Conservation (phyloP, 148 eudicot genomes). For the Heliamphora exappendiculata region DNA sequence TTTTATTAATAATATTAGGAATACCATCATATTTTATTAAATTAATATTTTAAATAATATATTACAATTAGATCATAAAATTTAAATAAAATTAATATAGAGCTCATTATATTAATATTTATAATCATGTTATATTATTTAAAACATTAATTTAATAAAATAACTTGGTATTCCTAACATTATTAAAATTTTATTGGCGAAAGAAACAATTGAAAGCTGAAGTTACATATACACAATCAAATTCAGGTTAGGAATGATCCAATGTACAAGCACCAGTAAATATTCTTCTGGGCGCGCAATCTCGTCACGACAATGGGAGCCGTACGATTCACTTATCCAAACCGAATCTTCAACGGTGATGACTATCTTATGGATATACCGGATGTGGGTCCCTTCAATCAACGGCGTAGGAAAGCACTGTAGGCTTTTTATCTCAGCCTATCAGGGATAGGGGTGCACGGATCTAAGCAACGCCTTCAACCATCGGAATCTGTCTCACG, state of each 20-base stretch:
- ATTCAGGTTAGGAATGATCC: not conserved
- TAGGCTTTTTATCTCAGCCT: not conserved
- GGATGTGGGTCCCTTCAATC: not conserved
- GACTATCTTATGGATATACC: no score
- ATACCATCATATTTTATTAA: no score
- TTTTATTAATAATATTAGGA: no score
- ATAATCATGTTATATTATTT: no score
- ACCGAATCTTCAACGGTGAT: not conserved
- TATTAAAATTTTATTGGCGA: no score
- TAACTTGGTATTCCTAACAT: no score
- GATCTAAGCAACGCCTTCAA: slow-evolving; percentile 17
- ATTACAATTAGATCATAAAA: no score
- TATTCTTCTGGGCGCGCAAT: not conserved
- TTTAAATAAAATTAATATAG: no score
- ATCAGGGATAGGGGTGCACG: not conserved
- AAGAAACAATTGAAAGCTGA: not conserved
- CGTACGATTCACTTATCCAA: not conserved
- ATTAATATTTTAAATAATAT: no score
- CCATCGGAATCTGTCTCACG: slow-evolving; percentile 63
- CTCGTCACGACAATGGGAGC: not conserved
- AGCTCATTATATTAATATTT: no score
- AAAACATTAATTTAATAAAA: no score
- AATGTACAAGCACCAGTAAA: slow-evolving; percentile 2
- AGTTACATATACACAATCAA: slow-evolving; percentile 7
- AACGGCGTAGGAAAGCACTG: not conserved